Evolutionary conservation across 2,329 filamentous ascomycete genomes (phyloP).

Genomic region (Sclerotinia sclerotiorum): DNA sequence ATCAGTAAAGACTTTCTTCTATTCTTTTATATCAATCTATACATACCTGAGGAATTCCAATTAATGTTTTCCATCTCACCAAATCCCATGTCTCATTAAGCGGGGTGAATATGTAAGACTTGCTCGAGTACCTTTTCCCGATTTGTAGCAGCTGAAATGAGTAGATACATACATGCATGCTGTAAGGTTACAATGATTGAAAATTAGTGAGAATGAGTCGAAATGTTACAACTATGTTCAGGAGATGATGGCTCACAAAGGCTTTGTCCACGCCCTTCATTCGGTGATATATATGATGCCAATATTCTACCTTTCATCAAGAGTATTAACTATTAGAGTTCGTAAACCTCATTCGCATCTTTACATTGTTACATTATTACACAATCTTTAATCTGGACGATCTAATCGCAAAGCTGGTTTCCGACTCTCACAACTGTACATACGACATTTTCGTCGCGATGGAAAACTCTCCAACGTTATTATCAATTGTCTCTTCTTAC

Average conservation of each 20-base stretch:
- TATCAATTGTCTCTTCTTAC: not conserved
- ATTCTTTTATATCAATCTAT: no score
- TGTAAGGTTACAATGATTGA: not conserved
- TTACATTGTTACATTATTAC: not conserved
- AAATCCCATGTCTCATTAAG: not conserved
- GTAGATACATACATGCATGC: not conserved
- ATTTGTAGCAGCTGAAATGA: no score
- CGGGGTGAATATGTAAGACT: not conserved
- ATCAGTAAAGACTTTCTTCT: no score
- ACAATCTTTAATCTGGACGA: not conserved
- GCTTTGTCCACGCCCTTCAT: not conserved
- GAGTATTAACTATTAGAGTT: not conserved
- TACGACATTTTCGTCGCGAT: not conserved
- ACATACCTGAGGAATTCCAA: no score
- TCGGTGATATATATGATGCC: not conserved
- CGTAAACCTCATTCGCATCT: not conserved
- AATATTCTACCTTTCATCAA: not conserved
- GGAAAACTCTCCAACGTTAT: not conserved
- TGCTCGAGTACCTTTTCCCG: no score
- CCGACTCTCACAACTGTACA: not conserved
- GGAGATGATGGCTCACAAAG: not conserved
- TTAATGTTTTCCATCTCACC: not conserved
- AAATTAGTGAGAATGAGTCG: constrained; percentile 5
- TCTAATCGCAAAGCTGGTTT: not conserved
- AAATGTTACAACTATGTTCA: not conserved